These are phyloP conservation scores for Psophocarpus tetragonolobus DNA, from an alignment of 306 rosid genomes.

Conservation along the genomic window DNA sequence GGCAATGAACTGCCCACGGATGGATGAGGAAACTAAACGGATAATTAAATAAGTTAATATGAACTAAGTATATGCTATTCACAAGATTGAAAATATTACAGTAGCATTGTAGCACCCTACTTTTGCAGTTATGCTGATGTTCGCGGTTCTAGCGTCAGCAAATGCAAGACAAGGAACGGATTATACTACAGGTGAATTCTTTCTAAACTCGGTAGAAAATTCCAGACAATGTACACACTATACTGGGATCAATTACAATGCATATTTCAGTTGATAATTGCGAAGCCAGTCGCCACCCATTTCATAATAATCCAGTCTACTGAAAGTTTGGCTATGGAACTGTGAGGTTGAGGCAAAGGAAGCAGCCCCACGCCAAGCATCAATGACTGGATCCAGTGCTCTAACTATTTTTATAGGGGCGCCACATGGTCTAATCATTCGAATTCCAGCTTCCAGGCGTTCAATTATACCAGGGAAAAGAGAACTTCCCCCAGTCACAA, in stretches of 20 bases:
- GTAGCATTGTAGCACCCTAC: background rate
- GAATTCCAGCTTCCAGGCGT: conserved; percentile 74
- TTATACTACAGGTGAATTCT: background rate
- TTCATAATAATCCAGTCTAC: conserved; percentile 62
- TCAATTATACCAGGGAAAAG: conserved; percentile 69
- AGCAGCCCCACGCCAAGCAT: conserved; percentile 89
- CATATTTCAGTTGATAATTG: conserved; percentile 57
- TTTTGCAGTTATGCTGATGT: background rate
- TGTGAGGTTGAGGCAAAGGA: conserved; percentile 60
- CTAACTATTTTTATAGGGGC: conserved; percentile 62
- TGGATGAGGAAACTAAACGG: background rate
- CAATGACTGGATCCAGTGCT: conserved; percentile 71
- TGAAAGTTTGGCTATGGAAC: conserved; percentile 68
- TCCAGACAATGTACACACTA: conserved; percentile 11
- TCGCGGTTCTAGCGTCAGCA: background rate
- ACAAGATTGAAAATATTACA: background rate
- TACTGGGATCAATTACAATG: conserved; percentile 33
- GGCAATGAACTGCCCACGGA: background rate
- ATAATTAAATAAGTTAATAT: background rate
- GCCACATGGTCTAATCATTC: conserved; percentile 80
- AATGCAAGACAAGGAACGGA: background rate
- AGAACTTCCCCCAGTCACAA: conserved; percentile 73
- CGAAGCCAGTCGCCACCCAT: conserved; percentile 81
- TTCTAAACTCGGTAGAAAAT: conserved; percentile 6
- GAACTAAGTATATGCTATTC: background rate